Base-by-base conservation (phyloP, 495 filamentous ascomycete species). In the Astrothelium macrocarpum region DNA sequence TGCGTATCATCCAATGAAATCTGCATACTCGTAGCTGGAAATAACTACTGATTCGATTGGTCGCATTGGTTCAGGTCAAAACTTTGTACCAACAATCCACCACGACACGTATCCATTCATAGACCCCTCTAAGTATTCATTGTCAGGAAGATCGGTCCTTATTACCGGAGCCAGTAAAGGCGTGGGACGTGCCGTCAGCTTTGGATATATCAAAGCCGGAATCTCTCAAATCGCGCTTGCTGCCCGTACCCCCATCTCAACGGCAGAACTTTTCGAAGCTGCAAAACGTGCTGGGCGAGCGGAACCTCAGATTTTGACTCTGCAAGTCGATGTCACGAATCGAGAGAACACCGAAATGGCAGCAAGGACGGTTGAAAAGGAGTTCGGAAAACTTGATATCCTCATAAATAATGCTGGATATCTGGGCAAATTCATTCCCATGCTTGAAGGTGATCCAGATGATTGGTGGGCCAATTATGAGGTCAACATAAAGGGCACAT, bases 381-480 rank as follows among this genome's bases (percentile, higher is more conserved):
- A 60, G 0, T 68, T 71, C 53, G 77, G 76, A 3, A 68, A 79
- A 28, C 59, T 84, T 0, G 81, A 85, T 53, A 75, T 85, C 34
- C 68, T 85, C 23, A 72, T 85, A 65, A 84, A 82, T 66, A 84
- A 85, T 58, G 81, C 82, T 0, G 82, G 75, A 14, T 66, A 72
- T 43, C 64, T 81, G 12, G 72, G 75, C 23, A 42, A 65, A 2
- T 77, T 68, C 70, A 36, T 20, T 10, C 72, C 68, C 0, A 67
- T 84, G 7, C 68, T 67, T 0, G 79, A 83, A 1, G 65, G 59
- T n/a, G 77, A 83, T 42, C 74, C 75, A 3, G 76, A 74, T 2
- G 68, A 73, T 4, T 83, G 78, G 76, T 84, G 78, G 78, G 62
- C 70, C 9, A 70, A 75, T 1, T 78, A 70, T 72, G 73, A 76